These are phyloP conservation scores for Actinomucor elegans DNA, from an alignment of 371 early-diverging fungal species.

Conservation along the genomic window DNA sequence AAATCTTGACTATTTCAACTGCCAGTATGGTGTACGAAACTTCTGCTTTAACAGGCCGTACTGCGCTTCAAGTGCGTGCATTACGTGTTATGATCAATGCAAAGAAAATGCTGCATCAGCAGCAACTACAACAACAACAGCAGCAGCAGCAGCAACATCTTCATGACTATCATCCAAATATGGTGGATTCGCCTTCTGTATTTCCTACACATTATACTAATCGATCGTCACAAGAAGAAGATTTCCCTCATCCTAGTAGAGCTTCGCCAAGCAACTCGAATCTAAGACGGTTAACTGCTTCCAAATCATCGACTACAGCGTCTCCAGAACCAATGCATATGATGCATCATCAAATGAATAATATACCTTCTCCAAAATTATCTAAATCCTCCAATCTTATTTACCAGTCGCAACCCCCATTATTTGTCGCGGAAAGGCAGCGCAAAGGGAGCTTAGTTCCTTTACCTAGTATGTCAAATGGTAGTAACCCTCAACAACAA, in stretches of 20 bases:
- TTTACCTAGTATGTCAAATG: neutral
- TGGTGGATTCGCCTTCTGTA: conserved; percentile 1
- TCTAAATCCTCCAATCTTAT: conserved; percentile 18
- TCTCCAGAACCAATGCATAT: conserved; percentile 8
- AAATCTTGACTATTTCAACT: conserved; percentile 61
- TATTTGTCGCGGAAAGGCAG: conserved; percentile 15
- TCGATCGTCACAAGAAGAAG: no score
- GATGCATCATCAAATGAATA: neutral
- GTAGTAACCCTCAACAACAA: neutral
- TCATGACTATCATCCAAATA: conserved; percentile 22
- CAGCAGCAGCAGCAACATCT: conserved; percentile 5
- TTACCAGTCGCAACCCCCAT: conserved; percentile 2
- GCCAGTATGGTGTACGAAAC: conserved; percentile 73
- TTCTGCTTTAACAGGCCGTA: conserved; percentile 57
- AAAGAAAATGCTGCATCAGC: conserved; percentile 60
- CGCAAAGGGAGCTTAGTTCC: conserved; percentile 22
- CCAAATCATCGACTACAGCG: conserved; percentile 16
- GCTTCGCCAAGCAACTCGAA: neutral
- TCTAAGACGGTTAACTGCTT: conserved; percentile 16
- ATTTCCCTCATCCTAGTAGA: no score
- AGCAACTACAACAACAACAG: conserved; percentile 50
- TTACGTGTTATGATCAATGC: conserved; percentile 64
- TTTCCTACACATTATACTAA: neutral
- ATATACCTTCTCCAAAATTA: conserved; percentile 14
- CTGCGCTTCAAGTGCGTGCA: conserved; percentile 64